A percentile compares a stretch with the other conserved stretches of the same genome.
Conservation (phyloP, 805 yeast species). For the Candida quercuum region DNA sequence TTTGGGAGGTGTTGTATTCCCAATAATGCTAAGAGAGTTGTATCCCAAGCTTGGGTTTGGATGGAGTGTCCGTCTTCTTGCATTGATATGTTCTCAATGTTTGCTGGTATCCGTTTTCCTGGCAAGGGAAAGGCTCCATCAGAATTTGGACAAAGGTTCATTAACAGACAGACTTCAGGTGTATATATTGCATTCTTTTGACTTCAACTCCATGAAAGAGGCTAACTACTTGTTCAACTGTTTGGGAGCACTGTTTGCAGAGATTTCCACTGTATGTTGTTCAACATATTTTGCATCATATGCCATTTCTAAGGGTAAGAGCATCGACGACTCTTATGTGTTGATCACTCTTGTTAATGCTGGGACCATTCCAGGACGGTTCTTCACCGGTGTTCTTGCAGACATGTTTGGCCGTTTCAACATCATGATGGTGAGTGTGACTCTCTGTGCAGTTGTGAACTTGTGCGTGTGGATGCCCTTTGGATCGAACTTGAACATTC, state of each 20-base stretch:
- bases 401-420: conserved; percentile 49
- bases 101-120: conserved; percentile 22
- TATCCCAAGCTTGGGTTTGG: conserved; percentile 40
- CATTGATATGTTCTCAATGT: conserved; percentile 32
- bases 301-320: conserved; percentile 39
- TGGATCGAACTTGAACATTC: conserved; percentile 29
- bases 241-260: conserved; percentile 40
- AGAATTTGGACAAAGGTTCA: conserved; percentile 9
- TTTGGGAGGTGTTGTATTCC: conserved; percentile 45
- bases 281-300: conserved; percentile 49
- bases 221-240: conserved; percentile 38
- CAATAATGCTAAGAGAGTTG: conserved; percentile 38
- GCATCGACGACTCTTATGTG: conserved; percentile 34
- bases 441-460: conserved; percentile 28
- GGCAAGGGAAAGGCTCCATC: conserved; percentile 29
- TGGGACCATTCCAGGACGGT: conserved; percentile 38
- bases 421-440: conserved; percentile 37
- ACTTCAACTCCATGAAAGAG: conserved; percentile 37
- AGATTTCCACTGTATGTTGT: conserved; percentile 39
- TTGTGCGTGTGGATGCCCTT: conserved; percentile 36
- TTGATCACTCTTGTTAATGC: conserved; percentile 40
- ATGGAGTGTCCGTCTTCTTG: conserved; percentile 48
- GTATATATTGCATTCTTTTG: conserved; percentile 23
- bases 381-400: conserved; percentile 36
- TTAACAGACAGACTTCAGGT: conserved; percentile 9